These are phyloP conservation scores for Articulospora tetracladia DNA, from an alignment of 495 filamentous ascomycete genomes.

Conservation along the genomic window DNA sequence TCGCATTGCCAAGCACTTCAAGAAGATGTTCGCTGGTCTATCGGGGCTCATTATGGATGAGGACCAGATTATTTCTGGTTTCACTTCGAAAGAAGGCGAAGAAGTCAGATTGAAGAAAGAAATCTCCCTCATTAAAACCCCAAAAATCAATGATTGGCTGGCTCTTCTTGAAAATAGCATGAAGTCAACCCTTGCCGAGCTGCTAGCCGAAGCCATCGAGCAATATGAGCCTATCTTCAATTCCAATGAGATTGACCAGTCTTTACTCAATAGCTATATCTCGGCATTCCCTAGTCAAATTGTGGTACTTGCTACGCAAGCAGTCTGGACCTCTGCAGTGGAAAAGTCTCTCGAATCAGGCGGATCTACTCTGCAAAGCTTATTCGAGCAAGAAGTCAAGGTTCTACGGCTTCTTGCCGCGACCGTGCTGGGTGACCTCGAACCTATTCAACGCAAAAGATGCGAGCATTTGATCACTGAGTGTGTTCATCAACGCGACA, in stretches of 20 bases:
- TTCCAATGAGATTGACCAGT: conserved; percentile 58
- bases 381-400: conserved; percentile 74
- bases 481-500: conserved; percentile 94
- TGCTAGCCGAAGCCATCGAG: conserved; percentile 80
- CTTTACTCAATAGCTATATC: conserved; percentile 71
- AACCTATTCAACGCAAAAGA: conserved; percentile 84
- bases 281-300: conserved; percentile 85
- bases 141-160: conserved; percentile 97
- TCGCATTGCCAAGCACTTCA: conserved; percentile 95
- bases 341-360: conserved; percentile 68
- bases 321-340: conserved; percentile 84
- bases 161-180: conserved; percentile 86
- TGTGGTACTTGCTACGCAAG: conserved; percentile 92
- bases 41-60: conserved; percentile 89
- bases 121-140: conserved; percentile 87
- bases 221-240: conserved; percentile 70
- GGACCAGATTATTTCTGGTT: conserved; percentile 80
- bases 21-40: conserved; percentile 99
- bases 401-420: conserved; percentile 79
- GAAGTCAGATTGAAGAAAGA: conserved; percentile 81
- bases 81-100: conserved; percentile 95
- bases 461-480: conserved; percentile 99
- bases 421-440: conserved; percentile 87
- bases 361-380: conserved; percentile 56
- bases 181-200: conserved; percentile 88